These are phyloP conservation scores for Mimosa bimucronata DNA, from an alignment of 306 rosid genomes.

Conservation along the genomic window DNA sequence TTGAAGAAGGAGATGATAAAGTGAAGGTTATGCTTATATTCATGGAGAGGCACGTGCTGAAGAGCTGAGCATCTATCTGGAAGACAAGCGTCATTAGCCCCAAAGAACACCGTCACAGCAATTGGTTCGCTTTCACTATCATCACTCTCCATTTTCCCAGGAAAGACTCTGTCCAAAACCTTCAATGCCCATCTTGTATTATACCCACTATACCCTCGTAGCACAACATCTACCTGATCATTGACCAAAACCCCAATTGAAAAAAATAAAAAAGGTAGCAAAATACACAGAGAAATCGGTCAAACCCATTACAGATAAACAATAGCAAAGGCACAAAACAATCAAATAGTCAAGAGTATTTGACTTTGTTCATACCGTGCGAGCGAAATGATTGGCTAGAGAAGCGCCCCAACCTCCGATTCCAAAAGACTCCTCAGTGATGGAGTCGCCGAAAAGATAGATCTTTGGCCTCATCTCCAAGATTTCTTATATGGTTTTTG, in stretches of 20 bases:
- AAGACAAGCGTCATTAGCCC: conserved; percentile 89
- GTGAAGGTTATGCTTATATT: conserved; percentile 68
- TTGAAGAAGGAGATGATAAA: conserved; percentile 70
- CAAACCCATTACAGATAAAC: conserved; percentile 2
- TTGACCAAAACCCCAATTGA: neutral
- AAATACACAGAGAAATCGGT: neutral
- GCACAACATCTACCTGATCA: conserved; percentile 70
- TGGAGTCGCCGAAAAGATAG: conserved; percentile 87
- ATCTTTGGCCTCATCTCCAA: conserved; percentile 66
- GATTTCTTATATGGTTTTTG: neutral
- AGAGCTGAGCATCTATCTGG: conserved; percentile 67
- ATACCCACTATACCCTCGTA: conserved; percentile 89
- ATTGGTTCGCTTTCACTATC: conserved; percentile 45
- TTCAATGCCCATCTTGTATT: conserved; percentile 81
- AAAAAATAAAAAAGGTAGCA: neutral
- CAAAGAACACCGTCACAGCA: conserved; percentile 80
- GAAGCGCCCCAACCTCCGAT: conserved; percentile 91
- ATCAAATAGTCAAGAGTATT: neutral
- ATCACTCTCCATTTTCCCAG: conserved; percentile 37
- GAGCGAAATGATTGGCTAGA: conserved; percentile 74
- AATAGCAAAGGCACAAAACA: neutral
- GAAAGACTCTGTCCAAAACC: conserved; percentile 72
- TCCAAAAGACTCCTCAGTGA: conserved; percentile 69
- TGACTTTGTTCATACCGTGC: conserved; percentile 49
- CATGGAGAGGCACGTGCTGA: conserved; percentile 77